Conservation (phyloP, 768 basidiomycete genomes). For the Tulasnella sp. region DNA sequence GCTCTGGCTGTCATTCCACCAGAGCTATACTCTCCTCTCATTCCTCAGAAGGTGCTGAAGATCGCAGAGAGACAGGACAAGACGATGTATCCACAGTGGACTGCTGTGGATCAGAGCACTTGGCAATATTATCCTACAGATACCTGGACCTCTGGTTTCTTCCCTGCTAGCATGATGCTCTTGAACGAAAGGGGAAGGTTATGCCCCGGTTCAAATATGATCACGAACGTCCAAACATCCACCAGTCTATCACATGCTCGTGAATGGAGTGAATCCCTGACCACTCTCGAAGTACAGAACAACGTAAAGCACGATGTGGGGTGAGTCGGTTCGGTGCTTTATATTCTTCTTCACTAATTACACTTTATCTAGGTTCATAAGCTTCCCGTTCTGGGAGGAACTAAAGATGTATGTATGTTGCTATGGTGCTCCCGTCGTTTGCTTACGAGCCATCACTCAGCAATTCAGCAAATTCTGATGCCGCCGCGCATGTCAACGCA, state of each 20-base stretch:
- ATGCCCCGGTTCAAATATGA: slow-evolving; percentile 1
- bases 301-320: slow-evolving; percentile 17
- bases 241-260: slow-evolving; percentile 9
- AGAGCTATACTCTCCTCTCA: slow-evolving; percentile 46
- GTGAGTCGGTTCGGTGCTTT: neutral
- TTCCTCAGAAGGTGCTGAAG: slow-evolving; percentile 46
- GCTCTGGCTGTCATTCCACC: no score
- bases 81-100: slow-evolving; percentile 48
- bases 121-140: slow-evolving; percentile 10
- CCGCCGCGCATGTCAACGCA: slow-evolving; percentile 8
- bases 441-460: neutral
- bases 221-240: neutral
- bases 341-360: neutral
- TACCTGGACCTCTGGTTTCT: slow-evolving; percentile 19
- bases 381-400: slow-evolving; percentile 17
- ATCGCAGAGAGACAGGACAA: slow-evolving; percentile 38
- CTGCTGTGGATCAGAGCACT: slow-evolving; percentile 21
- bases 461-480: slow-evolving; percentile 15
- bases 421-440: neutral
- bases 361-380: slow-evolving; percentile 13
- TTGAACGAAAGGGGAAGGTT: slow-evolving; percentile 10
- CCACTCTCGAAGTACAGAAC: slow-evolving; percentile 11
- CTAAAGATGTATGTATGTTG: slow-evolving; percentile 12
- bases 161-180: slow-evolving; percentile 17
- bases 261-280: slow-evolving; percentile 15